A percentile compares a stretch with the other conserved stretches of the same genome.
These are phyloP conservation scores for Trichoderma sp. DNA, from an alignment of 2,329 filamentous ascomycete species.

Conservation along the genomic window DNA sequence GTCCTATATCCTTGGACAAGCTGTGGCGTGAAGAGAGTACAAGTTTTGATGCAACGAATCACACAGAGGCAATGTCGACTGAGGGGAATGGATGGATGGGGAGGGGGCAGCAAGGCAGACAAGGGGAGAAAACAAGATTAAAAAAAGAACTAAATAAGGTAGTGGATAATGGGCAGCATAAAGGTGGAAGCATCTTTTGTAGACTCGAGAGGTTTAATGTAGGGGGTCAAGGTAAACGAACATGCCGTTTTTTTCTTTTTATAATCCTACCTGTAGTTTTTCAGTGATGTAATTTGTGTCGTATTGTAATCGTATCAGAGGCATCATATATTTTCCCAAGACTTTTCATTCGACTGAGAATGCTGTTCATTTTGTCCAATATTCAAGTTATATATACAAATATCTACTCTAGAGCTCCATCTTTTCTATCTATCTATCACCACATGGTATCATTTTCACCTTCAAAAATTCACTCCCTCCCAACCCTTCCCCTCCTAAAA, in stretches of 20 bases:
- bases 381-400: background rate
- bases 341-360: background rate
- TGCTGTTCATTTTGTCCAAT: background rate
- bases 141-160: no score
- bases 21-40: conserved; percentile 1
- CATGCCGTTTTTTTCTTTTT: background rate
- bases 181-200: conserved; percentile 1
- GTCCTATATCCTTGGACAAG: background rate
- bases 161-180: background rate
- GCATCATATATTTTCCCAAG: background rate
- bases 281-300: background rate
- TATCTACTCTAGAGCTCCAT: background rate
- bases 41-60: background rate
- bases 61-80: background rate
- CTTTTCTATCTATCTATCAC: background rate
- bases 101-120: background rate
- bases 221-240: background rate
- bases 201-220: background rate
- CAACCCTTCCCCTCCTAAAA: conserved; percentile 48
- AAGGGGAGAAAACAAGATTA: background rate
- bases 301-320: background rate
- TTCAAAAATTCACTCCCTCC: background rate
- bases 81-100: background rate
- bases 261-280: background rate
- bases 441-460: background rate